These are phyloP conservation scores for Heterobasidion parviporum DNA, from an alignment of 1,284 basidiomycete genomes.

Conservation along the genomic window DNA sequence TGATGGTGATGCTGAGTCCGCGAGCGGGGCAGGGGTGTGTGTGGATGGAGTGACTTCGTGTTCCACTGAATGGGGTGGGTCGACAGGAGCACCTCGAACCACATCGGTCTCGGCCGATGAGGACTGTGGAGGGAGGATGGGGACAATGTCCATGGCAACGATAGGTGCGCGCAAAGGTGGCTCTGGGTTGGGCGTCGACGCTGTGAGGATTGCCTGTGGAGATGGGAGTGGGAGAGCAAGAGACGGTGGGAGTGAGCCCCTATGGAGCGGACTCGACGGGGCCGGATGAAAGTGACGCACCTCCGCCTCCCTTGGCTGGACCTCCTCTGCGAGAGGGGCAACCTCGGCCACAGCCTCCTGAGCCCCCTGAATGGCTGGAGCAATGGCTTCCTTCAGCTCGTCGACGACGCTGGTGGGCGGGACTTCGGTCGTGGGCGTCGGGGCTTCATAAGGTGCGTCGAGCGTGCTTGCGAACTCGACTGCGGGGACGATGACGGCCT, in stretches of 20 bases:
- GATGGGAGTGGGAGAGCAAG: neutral
- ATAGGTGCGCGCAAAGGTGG: constrained; percentile 1
- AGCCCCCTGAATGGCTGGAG: neutral
- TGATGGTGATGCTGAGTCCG: neutral
- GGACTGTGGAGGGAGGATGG: neutral
- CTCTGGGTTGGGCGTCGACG: neutral
- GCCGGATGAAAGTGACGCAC: neutral
- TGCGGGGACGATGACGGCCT: neutral
- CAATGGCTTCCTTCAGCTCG: neutral
- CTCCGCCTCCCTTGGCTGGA: neutral
- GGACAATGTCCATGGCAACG: constrained; percentile 2
- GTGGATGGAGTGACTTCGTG: constrained; percentile 4
- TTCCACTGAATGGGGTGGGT: neutral
- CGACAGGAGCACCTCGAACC: constrained; percentile 3
- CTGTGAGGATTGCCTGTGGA: neutral
- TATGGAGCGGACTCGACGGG: neutral
- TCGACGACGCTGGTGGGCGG: neutral
- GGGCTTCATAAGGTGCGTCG: constrained; percentile 2
- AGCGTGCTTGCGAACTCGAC: constrained; percentile 1
- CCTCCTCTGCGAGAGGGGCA: constrained; percentile 3
- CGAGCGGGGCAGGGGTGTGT: neutral
- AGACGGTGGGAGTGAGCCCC: neutral
- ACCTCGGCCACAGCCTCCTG: constrained; percentile 4
- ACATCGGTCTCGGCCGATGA: constrained; percentile 1
- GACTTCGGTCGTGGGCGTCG: constrained; percentile 1